phyloP scores from a whole-genome alignment of 2,329 filamentous ascomycete genomes.

The Hymenoscyphus occultus region DNA sequence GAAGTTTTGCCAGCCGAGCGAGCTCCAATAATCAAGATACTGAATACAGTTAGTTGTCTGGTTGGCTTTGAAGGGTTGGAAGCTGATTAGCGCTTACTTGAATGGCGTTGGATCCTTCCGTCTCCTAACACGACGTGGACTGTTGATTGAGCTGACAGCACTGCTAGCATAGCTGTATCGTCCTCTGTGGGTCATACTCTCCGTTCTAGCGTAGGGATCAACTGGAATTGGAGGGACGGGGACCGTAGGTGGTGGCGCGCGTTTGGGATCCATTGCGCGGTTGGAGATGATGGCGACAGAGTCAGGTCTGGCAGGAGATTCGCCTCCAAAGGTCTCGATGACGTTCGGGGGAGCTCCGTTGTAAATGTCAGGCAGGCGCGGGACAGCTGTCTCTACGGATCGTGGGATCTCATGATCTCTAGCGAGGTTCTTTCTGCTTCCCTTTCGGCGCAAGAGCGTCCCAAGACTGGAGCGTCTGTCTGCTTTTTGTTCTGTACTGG shows the following conservation, averaged over 20 bases:
- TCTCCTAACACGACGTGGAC: conserved; percentile 83
- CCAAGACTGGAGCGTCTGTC: too few relatives aligned
- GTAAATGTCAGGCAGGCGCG: conserved; percentile 52
- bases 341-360: conserved; percentile 32
- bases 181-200: conserved; percentile 96
- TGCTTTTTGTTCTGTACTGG: too few relatives aligned
- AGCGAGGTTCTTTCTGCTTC: too few relatives aligned
- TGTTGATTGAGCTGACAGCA: conserved; percentile 87
- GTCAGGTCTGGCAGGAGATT: conserved; percentile 55
- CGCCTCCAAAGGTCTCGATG: conserved; percentile 50
- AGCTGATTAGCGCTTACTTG: conserved; percentile 65
- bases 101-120: conserved; percentile 97
- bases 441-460: too few relatives aligned
- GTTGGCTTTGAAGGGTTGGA: background rate
- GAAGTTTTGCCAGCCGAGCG: conserved; percentile 90
- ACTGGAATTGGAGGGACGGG: conserved; percentile 49
- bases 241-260: conserved; percentile 32
- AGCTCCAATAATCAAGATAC: conserved; percentile 86
- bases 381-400: conserved; percentile 49
- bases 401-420: too few relatives aligned
- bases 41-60: conserved; percentile 41
- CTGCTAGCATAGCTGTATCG: conserved; percentile 96
- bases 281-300: conserved; percentile 58
- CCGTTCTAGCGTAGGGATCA: conserved; percentile 79
- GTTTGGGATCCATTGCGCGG: conserved; percentile 49